phyloP scores from a whole-genome alignment of 306 rosid species.

The Dicorynia guianensis region DNA sequence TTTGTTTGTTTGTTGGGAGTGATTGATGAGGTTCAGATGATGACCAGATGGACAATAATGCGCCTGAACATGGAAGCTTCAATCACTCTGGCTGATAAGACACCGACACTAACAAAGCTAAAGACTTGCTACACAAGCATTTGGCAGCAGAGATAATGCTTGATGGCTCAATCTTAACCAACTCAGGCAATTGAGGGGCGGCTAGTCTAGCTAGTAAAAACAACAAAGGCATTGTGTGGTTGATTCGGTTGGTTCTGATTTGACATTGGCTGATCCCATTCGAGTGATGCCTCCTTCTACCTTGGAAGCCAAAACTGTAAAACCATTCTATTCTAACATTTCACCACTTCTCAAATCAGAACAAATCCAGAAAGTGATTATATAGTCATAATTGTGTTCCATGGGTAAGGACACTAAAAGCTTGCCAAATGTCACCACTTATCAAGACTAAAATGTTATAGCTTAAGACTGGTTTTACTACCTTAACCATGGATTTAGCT shows the following conservation, averaged over 20 bases:
- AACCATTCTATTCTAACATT: background rate
- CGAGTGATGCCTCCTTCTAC: too few species aligned
- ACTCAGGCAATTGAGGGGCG: background rate
- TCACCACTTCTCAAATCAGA: slow-evolving; percentile 15
- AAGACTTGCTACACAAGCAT: slow-evolving; percentile 48
- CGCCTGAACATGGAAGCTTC: background rate
- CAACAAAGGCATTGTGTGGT: background rate
- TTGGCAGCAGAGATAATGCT: slow-evolving; percentile 39
- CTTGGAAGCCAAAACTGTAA: slow-evolving; percentile 17
- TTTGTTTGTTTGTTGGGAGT: background rate
- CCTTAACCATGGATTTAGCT: background rate
- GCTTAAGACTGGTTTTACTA: slow-evolving; percentile 1
- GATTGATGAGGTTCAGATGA: background rate
- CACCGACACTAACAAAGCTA: slow-evolving; percentile 27
- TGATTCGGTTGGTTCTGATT: slow-evolving; percentile 29
- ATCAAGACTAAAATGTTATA: slow-evolving; percentile 16
- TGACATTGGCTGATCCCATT: slow-evolving; percentile 21
- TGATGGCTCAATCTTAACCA: slow-evolving; percentile 58
- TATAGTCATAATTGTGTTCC: slow-evolving; percentile 8
- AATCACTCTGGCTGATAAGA: slow-evolving; percentile 37
- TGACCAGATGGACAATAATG: slow-evolving; percentile 32
- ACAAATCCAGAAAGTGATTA: slow-evolving; percentile 7
- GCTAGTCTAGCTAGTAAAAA: slow-evolving; percentile 8
- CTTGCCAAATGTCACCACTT: background rate
- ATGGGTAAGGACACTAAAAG: slow-evolving; percentile 12